A percentile compares a stretch with the other conserved stretches of the same genome.
phyloP scores from a whole-genome alignment of 2,329 filamentous ascomycete genomes.

The Trichoderma harzianum region DNA sequence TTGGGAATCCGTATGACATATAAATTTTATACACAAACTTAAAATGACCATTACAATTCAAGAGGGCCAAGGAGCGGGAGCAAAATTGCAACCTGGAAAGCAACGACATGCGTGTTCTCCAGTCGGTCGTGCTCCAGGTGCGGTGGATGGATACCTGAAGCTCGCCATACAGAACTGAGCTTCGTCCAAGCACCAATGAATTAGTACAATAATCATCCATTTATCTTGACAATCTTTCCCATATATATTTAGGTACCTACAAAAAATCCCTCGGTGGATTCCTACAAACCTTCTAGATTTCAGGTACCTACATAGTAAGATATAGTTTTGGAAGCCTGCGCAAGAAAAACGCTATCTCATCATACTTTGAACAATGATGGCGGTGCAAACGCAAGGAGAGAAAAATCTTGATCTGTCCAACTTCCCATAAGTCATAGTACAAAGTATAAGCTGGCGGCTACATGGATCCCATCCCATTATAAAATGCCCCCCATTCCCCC shows the following conservation, averaged over 20 bases:
- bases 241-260: neutral
- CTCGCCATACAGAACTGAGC: neutral
- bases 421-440: neutral
- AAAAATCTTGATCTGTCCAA: neutral
- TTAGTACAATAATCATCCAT: neutral
- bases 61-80: too few relatives aligned
- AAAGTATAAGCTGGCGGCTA: neutral
- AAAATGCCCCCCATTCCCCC: neutral
- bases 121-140: neutral
- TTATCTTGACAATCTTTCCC: neutral
- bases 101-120: neutral
- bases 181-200: neutral
- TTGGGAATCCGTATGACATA: neutral
- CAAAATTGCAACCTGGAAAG: too few relatives aligned
- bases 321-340: neutral
- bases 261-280: neutral
- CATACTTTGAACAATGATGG: neutral
- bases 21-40: neutral
- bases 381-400: neutral
- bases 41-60: too few relatives aligned
- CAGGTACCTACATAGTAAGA: neutral
- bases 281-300: neutral
- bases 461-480: neutral
- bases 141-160: neutral
- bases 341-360: neutral